Evolutionary conservation across 1,284 basidiomycete species (phyloP).

Genomic region (Trametes polyzona): DNA sequence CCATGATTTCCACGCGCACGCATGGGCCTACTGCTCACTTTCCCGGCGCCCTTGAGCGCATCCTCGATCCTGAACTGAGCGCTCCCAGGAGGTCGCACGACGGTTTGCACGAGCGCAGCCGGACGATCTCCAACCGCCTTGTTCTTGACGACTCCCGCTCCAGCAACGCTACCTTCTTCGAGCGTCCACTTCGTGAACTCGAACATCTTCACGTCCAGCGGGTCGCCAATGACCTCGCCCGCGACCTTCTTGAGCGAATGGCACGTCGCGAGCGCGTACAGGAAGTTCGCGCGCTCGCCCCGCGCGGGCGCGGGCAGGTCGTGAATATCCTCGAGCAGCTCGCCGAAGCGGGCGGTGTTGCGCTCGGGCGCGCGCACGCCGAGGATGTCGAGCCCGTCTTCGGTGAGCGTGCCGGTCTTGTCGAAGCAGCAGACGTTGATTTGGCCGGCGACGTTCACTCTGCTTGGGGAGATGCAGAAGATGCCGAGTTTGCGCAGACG

Average conservation of each 20-base stretch:
- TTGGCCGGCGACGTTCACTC: slow-evolving; percentile 96
- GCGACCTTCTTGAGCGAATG: slow-evolving; percentile 95
- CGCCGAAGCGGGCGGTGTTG: slow-evolving; percentile 80
- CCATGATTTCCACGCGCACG: neutral
- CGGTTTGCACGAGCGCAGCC: slow-evolving; percentile 92
- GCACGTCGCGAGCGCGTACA: slow-evolving; percentile 95
- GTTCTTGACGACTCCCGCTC: slow-evolving; percentile 71
- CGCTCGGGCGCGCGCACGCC: slow-evolving; percentile 87
- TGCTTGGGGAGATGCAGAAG: slow-evolving; percentile 96
- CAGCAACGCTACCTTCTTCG: slow-evolving; percentile 85
- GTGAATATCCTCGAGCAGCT: slow-evolving; percentile 86
- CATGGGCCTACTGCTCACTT: slow-evolving; percentile 50
- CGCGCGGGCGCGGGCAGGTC: slow-evolving; percentile 63
- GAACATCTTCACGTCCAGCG: slow-evolving; percentile 97
- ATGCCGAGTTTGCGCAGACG: slow-evolving; percentile 90
- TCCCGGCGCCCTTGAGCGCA: slow-evolving; percentile 80
- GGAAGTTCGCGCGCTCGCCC: slow-evolving; percentile 79
- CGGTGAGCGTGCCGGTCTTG: slow-evolving; percentile 98
- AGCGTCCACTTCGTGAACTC: slow-evolving; percentile 96
- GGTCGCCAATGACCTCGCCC: slow-evolving; percentile 91
- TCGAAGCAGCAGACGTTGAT: slow-evolving; percentile 99
- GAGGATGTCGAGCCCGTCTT: slow-evolving; percentile 97
- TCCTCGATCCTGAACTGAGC: slow-evolving; percentile 91
- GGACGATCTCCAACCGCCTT: slow-evolving; percentile 72
- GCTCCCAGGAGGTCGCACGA: slow-evolving; percentile 94